Conservation (phyloP, 805 yeast genomes). For the Saccharomycopsis sp. region DNA sequence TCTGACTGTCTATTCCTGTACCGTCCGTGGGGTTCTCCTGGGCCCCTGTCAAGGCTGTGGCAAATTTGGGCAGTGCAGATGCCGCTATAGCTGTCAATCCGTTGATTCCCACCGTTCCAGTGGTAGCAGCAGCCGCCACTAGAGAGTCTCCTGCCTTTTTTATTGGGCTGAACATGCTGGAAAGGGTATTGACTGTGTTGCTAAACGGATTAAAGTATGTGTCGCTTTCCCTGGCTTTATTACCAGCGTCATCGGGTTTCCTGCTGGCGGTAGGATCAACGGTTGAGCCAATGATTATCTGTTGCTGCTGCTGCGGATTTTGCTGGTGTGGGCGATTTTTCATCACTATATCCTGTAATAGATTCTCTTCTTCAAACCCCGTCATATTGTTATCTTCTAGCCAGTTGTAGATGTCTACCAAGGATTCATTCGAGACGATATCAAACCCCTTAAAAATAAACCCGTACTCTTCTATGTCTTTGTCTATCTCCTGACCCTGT, state of each 20-base stretch:
- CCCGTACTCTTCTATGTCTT: slow-evolving; percentile 19
- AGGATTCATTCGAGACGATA: slow-evolving; percentile 15
- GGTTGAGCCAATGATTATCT: background rate
- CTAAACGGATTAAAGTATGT: slow-evolving; percentile 18
- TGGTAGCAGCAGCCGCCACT: background rate
- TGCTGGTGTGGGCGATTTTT: background rate
- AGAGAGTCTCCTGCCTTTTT: background rate
- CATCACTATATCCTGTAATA: slow-evolving; percentile 5
- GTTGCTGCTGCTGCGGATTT: background rate
- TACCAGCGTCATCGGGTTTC: background rate
- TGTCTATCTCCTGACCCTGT: background rate
- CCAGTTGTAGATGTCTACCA: slow-evolving; percentile 18
- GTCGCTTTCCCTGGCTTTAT: background rate
- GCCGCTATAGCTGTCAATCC: background rate
- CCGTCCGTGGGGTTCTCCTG: background rate
- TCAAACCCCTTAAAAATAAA: slow-evolving; percentile 19
- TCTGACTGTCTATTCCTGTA: background rate
- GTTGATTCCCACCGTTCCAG: background rate
- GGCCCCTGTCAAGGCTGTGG: background rate
- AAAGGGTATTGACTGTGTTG: slow-evolving; percentile 11
- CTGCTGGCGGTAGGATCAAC: too few relatives aligned
- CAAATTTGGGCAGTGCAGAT: background rate
- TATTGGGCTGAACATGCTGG: slow-evolving; percentile 1
- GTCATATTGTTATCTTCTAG: slow-evolving; percentile 12
- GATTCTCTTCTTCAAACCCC: slow-evolving; percentile 3